These are phyloP conservation scores for Coleophoma cylindrospora DNA, from an alignment of 2,329 filamentous ascomycete genomes.

Conservation along the genomic window DNA sequence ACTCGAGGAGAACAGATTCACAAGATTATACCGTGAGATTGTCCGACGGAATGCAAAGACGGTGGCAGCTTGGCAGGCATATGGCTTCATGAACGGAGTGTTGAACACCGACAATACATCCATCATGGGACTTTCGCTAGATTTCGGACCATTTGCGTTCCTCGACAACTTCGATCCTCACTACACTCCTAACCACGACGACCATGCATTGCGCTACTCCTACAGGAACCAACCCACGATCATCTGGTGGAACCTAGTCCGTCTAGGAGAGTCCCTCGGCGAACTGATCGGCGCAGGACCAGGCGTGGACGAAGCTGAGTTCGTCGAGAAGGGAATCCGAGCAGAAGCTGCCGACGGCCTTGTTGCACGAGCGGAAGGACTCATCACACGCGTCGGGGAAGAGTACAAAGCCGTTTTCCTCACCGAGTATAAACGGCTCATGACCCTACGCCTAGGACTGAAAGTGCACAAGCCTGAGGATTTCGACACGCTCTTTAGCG, in stretches of 20 bases:
- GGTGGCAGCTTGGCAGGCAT: constrained; percentile 93
- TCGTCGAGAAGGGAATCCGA: constrained; percentile 66
- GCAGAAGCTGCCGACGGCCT: constrained; percentile 66
- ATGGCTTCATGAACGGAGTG: constrained; percentile 99
- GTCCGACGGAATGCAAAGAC: constrained; percentile 79
- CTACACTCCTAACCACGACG: constrained; percentile 97
- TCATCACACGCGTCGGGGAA: constrained; percentile 76
- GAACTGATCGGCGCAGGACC: constrained; percentile 79
- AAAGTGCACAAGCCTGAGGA: constrained; percentile 64
- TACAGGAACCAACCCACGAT: constrained; percentile 94
- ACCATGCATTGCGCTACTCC: constrained; percentile 78
- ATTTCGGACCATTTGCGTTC: constrained; percentile 96
- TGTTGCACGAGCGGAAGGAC: constrained; percentile 71
- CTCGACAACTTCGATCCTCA: constrained; percentile 93
- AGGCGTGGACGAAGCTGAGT: constrained; percentile 65
- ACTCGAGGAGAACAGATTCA: constrained; percentile 77
- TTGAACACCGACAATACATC: constrained; percentile 98
- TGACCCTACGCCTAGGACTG: constrained; percentile 76
- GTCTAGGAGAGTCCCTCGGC: constrained; percentile 82
- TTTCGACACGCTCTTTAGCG: constrained; percentile 77
- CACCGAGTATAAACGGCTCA: constrained; percentile 81
- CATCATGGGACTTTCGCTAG: constrained; percentile 80
- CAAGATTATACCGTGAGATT: constrained; percentile 82
- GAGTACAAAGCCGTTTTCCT: constrained; percentile 88
- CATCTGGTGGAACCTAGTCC: constrained; percentile 97